phyloP scores from a whole-genome alignment of 2,329 filamentous ascomycete genomes.

The Herpotrichia juniperi region DNA sequence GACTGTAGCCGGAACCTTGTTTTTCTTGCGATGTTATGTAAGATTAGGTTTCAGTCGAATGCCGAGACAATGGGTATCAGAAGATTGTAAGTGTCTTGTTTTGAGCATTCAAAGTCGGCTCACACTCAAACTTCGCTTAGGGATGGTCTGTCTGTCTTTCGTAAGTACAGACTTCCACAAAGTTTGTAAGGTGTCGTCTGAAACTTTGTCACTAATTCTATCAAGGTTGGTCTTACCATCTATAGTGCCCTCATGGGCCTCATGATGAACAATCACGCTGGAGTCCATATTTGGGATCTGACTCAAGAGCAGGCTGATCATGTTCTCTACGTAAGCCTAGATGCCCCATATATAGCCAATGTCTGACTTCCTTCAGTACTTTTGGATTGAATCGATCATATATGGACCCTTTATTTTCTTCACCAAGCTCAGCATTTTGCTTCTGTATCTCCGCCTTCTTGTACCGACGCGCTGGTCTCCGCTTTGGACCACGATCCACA shows the following conservation, averaged over 20 bases:
- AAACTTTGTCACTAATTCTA: too few relatives aligned
- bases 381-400: conserved; percentile 12
- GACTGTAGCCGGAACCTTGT: conserved; percentile 6
- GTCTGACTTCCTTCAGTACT: conserved; percentile 7
- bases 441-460: conserved; percentile 14
- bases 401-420: conserved; percentile 15
- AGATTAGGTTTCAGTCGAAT: conserved; percentile 11
- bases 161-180: too few relatives aligned
- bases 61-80: conserved; percentile 8
- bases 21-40: conserved; percentile 11
- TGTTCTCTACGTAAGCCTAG: conserved; percentile 5
- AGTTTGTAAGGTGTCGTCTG: too few relatives aligned
- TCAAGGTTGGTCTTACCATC: conserved; percentile 7
- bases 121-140: background rate
- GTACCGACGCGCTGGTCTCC: conserved; percentile 10
- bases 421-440: conserved; percentile 14
- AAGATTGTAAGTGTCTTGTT: conserved; percentile 13
- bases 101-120: background rate
- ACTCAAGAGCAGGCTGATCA: background rate
- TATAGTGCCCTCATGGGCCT: conserved; percentile 11
- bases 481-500: conserved; percentile 10
- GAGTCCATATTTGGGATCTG: conserved; percentile 11
- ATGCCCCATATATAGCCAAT: background rate
- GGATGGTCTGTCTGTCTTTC: conserved; percentile 14
- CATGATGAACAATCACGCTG: conserved; percentile 7